A percentile compares a stretch with the other conserved stretches of the same genome.
phyloP scores from a whole-genome alignment of 306 rosid genomes.

The Cucurbita moschata region DNA sequence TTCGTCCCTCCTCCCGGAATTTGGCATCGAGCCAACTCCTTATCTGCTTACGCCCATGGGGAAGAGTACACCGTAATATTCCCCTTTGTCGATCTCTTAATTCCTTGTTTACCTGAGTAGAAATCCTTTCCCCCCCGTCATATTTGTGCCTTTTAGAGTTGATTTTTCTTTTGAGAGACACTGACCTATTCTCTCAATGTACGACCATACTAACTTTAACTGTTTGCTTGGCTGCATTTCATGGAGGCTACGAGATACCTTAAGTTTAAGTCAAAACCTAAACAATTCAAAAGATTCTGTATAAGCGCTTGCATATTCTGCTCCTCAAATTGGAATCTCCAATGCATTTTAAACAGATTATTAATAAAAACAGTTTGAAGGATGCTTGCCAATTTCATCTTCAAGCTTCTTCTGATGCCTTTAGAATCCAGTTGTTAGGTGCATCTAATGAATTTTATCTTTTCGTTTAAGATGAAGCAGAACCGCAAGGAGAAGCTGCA shows the following conservation, averaged over 20 bases:
- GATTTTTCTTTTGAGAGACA: background rate
- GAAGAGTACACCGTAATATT: background rate
- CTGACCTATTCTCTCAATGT: background rate
- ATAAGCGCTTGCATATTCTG: background rate
- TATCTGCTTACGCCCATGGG: too few relatives aligned
- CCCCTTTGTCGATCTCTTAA: background rate
- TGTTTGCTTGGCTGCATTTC: background rate
- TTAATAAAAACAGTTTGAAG: background rate
- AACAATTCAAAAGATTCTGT: background rate
- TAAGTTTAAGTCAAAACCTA: background rate
- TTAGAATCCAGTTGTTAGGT: background rate
- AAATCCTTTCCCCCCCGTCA: background rate
- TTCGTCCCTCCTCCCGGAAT: background rate
- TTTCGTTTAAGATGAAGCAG: constrained; percentile 5
- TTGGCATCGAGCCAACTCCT: background rate
- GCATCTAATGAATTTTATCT: background rate
- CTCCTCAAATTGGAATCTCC: background rate
- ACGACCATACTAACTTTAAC: background rate
- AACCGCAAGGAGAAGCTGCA: constrained; percentile 20
- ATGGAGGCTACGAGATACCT: background rate
- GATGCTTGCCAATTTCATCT: background rate
- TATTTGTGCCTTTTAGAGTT: background rate
- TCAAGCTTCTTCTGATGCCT: background rate
- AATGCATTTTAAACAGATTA: background rate
- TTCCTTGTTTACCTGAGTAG: background rate